phyloP scores from a whole-genome alignment of 1,284 basidiomycete genomes.

The Malassezia caprae region DNA sequence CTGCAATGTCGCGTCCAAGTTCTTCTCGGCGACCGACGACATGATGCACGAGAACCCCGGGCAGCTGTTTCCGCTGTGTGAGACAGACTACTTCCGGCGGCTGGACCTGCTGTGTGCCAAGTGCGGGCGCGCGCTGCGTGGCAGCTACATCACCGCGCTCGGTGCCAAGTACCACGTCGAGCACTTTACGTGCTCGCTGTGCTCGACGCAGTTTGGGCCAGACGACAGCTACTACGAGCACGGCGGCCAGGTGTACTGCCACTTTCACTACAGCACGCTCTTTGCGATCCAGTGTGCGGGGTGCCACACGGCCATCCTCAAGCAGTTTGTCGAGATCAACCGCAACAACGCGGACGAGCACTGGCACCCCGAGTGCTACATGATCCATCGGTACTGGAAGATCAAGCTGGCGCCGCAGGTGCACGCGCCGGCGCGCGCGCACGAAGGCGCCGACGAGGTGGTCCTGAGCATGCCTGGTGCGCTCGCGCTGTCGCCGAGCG shows the following conservation, averaged over 20 bases:
- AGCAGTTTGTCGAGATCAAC: constrained; percentile 99
- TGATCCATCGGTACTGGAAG: constrained; percentile 99
- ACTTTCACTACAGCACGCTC: constrained; percentile 85
- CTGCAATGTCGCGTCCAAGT: constrained; percentile 91
- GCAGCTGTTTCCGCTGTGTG: constrained; percentile 55
- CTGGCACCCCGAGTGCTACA: constrained; percentile 99
- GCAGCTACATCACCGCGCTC: constrained; percentile 97
- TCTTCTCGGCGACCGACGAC: constrained; percentile 63
- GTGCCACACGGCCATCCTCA: constrained; percentile 94
- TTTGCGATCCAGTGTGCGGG: constrained; percentile 98
- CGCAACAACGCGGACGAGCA: constrained; percentile 95
- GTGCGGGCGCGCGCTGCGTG: constrained; percentile 82
- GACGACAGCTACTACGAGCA: constrained; percentile 99
- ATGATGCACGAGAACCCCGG: constrained; percentile 59
- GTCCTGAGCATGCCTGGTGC: constrained; percentile 7
- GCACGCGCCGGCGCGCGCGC: not conserved
- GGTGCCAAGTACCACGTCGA: constrained; percentile 99
- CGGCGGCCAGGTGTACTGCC: constrained; percentile 69
- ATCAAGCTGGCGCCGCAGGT: constrained; percentile 62
- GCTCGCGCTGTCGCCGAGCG: constrained; percentile 20
- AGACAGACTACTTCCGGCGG: constrained; percentile 91
- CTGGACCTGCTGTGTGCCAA: constrained; percentile 93
- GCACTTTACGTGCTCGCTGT: constrained; percentile 97
- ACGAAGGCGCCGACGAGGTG: not conserved
- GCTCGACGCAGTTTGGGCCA: constrained; percentile 87